Evolutionary conservation across 2,329 filamentous ascomycete genomes (phyloP).

Genomic region (Clarireedia paspali): DNA sequence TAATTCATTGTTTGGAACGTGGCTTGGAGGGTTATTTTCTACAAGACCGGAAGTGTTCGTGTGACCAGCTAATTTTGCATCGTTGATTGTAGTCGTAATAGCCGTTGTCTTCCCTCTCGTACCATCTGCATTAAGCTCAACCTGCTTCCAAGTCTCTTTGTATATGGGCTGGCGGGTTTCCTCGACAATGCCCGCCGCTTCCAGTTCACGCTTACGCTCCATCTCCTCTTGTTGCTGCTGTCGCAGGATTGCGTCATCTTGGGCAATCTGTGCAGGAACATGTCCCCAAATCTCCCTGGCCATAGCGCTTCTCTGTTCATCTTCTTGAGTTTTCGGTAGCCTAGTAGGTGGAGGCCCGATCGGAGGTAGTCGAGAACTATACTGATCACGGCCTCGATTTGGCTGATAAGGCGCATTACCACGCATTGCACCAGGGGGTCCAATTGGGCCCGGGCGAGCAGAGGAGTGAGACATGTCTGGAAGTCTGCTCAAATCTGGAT

Average conservation of each 20-base stretch:
- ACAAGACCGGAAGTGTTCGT: conserved; percentile 16
- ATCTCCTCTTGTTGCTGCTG: conserved; percentile 22
- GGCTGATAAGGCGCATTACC: conserved; percentile 23
- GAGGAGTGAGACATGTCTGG: conserved; percentile 20
- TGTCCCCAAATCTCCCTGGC: conserved; percentile 17
- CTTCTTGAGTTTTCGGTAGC: conserved; percentile 13
- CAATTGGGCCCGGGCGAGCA: conserved; percentile 29
- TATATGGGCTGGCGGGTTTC: conserved; percentile 17
- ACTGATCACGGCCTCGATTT: conserved; percentile 25
- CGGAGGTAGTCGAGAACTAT: conserved; percentile 28
- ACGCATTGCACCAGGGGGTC: conserved; percentile 25
- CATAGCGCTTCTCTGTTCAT: conserved; percentile 12
- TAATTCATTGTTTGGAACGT: conserved; percentile 13
- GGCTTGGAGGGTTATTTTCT: conserved; percentile 9
- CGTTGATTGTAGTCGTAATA: conserved; percentile 17
- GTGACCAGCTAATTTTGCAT: conserved; percentile 12
- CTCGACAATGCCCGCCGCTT: conserved; percentile 20
- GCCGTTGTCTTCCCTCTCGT: conserved; percentile 21
- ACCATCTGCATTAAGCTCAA: conserved; percentile 26
- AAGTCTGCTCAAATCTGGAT: conserved; percentile 46
- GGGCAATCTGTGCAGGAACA: conserved; percentile 20
- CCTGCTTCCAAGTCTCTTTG: conserved; percentile 28
- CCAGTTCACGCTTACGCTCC: conserved; percentile 18
- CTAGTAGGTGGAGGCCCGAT: conserved; percentile 20
- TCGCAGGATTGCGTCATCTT: conserved; percentile 18